These are phyloP conservation scores for Mimosa pudica DNA, from an alignment of 306 rosid genomes.

Conservation along the genomic window DNA sequence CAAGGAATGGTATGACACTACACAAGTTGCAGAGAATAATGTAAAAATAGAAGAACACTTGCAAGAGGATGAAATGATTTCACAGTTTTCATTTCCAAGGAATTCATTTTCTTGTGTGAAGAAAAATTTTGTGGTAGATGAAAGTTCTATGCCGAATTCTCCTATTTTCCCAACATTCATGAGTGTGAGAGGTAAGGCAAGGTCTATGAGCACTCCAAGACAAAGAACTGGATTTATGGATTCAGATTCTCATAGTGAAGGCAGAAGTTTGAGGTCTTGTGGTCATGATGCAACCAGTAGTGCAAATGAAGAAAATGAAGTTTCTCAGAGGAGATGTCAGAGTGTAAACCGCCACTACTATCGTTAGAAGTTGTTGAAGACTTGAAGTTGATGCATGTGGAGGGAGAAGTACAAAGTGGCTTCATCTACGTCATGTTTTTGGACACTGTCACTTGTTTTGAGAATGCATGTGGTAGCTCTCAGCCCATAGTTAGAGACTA, in stretches of 20 bases:
- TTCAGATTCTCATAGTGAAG: constrained; percentile 31
- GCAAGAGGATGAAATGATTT: constrained; percentile 32
- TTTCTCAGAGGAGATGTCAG: constrained; percentile 23
- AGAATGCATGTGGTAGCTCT: too few species aligned
- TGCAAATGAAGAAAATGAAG: constrained; percentile 27
- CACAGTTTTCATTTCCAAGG: constrained; percentile 50
- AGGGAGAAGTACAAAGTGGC: constrained; percentile 8
- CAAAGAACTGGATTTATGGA: constrained; percentile 55
- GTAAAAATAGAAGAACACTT: constrained; percentile 34
- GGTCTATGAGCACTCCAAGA: constrained; percentile 73
- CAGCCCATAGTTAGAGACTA: too few species aligned
- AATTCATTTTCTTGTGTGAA: constrained; percentile 55
- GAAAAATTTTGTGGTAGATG: constrained; percentile 44
- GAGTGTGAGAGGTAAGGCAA: constrained; percentile 61
- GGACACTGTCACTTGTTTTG: not conserved
- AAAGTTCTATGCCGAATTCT: constrained; percentile 50
- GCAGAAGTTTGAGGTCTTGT: constrained; percentile 43
- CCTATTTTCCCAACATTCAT: constrained; percentile 57
- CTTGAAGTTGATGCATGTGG: not conserved
- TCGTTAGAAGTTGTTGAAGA: constrained; percentile 14
- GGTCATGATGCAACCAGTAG: constrained; percentile 42
- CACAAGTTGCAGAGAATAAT: constrained; percentile 31
- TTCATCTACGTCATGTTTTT: constrained; percentile 17
- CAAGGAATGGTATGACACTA: constrained; percentile 34
- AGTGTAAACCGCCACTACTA: constrained; percentile 9